Base-by-base conservation (phyloP, 768 basidiomycete species). In the Gloeostereum incarnatum region DNA sequence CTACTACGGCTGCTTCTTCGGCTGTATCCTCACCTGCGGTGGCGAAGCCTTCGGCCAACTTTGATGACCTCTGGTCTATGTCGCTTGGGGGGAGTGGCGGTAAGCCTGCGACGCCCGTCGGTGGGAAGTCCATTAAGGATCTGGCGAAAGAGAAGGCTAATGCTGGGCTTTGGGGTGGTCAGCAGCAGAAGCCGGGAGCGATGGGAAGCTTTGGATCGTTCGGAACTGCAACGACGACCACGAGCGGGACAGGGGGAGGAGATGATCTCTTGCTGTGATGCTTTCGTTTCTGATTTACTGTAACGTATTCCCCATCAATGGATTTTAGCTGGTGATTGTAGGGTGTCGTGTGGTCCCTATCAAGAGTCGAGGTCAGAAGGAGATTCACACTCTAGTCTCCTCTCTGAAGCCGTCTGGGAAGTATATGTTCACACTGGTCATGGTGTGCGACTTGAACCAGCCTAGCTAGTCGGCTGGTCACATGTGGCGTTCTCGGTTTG, bases 51-150 rank as follows among this genome's bases (percentile, higher is more conserved):
- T 50, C 56, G 40, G 61, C 71, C 40, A 80, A 78, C 50, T 96
- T 94, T 51, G 92, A 92, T 45, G 92, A 96, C 54, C 56, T 96
- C 46, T 96, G 87, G 86, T 73, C 74, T 16, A 69, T 91, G 69
- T 85, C 82, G 2, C 69, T 93, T 25, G 82, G 81, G 20, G 47
- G 62, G 6, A 43, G 56, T 6, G 42, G 57, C 49, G 38, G 66
- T 26, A 69, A 71, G 34, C 53, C 72, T 2, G 53, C 58, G 14
- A 53, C 54, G 2, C 42, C 49, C 16, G 48, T 52, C 21, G 43
- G 51, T 2, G 48, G 53, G 27, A 90, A 91, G 68, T 85, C 81
- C 31, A 93, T 94, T 52, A 84, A 84, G 58, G 91, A 90, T 51
- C 55, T 96, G 46, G 85, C 89, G 62, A 80, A 76, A 61, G 91